Percentiles rank a stretch among this genome's conserved stretches.
Evolutionary conservation across 2,329 filamentous ascomycete genomes (phyloP).

Genomic region (Beauveria australis): DNA sequence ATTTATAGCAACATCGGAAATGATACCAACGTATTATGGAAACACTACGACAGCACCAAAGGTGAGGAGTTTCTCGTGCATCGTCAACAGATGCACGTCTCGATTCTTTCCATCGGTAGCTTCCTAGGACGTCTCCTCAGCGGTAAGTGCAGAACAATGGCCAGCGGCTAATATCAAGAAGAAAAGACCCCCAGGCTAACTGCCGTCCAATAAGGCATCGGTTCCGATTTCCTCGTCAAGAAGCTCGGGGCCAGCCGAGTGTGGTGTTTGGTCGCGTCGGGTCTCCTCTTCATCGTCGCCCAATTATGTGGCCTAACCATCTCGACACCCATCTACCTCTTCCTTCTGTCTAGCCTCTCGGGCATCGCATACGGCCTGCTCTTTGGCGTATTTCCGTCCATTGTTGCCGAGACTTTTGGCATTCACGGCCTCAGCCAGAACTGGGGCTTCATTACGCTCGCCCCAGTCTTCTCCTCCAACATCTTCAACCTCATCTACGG

Average conservation of each 20-base stretch:
- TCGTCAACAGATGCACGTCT: conserved; percentile 85
- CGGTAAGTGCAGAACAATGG: conserved; percentile 39
- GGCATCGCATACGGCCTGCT: conserved; percentile 88
- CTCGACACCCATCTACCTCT: conserved; percentile 67
- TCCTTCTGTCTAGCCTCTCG: conserved; percentile 71
- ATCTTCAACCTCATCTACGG: conserved; percentile 92
- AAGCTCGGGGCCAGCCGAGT: conserved; percentile 70
- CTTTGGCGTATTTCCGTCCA: conserved; percentile 87
- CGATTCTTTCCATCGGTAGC: conserved; percentile 81
- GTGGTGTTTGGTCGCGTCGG: conserved; percentile 81
- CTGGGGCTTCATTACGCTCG: conserved; percentile 91
- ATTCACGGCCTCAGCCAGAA: conserved; percentile 85
- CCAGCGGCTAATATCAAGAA: too few species aligned
- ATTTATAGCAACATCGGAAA: conserved; percentile 80
- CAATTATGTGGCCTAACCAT: conserved; percentile 71
- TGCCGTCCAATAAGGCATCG: conserved; percentile 52
- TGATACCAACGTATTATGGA: conserved; percentile 80
- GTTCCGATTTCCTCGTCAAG: conserved; percentile 84
- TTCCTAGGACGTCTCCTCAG: conserved; percentile 74
- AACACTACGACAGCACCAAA: conserved; percentile 67
- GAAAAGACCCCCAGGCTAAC: conserved; percentile 12
- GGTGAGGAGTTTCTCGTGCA: conserved; percentile 67
- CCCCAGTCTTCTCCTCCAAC: conserved; percentile 80
- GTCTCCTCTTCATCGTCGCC: conserved; percentile 67
- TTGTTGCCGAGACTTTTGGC: conserved; percentile 85